phyloP scores from a whole-genome alignment of 2,329 filamentous ascomycete species.

The Aspergillus sp. region DNA sequence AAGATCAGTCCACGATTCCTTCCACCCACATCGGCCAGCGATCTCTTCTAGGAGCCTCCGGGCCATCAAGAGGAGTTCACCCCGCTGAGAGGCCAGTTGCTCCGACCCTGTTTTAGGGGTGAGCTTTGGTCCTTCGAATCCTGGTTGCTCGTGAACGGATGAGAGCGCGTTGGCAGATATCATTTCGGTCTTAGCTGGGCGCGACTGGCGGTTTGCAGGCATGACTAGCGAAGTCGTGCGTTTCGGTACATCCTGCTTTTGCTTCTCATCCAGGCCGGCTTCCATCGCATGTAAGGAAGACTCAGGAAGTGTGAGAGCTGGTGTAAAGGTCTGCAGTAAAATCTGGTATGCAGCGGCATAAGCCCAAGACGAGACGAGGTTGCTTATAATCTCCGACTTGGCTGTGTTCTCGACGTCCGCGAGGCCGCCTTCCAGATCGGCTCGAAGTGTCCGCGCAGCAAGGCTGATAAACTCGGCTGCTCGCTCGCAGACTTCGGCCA shows the following conservation, averaged over 20 bases:
- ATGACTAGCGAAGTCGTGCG: constrained; percentile 41
- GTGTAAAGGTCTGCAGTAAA: constrained; percentile 41
- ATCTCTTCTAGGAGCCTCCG: constrained; percentile 75
- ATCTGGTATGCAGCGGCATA: constrained; percentile 47
- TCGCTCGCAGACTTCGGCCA: constrained; percentile 84
- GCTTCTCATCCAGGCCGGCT: constrained; percentile 26
- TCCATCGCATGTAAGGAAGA: constrained; percentile 32
- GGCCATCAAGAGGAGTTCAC: constrained; percentile 77
- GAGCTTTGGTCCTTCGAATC: constrained; percentile 42
- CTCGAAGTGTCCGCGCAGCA: constrained; percentile 74
- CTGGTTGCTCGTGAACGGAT: constrained; percentile 39
- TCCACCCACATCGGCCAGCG: constrained; percentile 72
- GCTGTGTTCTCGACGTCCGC: constrained; percentile 37
- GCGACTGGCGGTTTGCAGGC: constrained; percentile 19
- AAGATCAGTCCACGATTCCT: constrained; percentile 69
- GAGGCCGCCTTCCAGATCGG: constrained; percentile 70
- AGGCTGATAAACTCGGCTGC: constrained; percentile 81
- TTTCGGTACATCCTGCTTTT: constrained; percentile 32
- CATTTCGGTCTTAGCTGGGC: constrained; percentile 30
- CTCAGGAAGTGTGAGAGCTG: constrained; percentile 36
- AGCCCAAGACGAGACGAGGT: constrained; percentile 50
- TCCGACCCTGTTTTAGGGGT: constrained; percentile 63
- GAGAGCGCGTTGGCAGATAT: constrained; percentile 27
- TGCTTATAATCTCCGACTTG: constrained; percentile 41
- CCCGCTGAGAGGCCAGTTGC: constrained; percentile 77